Evolutionary conservation across 169 alveolate genomes (phyloP), one percentile per base, ranked within the genome.

Genomic region (Cryptosporidium sp.): DNA sequence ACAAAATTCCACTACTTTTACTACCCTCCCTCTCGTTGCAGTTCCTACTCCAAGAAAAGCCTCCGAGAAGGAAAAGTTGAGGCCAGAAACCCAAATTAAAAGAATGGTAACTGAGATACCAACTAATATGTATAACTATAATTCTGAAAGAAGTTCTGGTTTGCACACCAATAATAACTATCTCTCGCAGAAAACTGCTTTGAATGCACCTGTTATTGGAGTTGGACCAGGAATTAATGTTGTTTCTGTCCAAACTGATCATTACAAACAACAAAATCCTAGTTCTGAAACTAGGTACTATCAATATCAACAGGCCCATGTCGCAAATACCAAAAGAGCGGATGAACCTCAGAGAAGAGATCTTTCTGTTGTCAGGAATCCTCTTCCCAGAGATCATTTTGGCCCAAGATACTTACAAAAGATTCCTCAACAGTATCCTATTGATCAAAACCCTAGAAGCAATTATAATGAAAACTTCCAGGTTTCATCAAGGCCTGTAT

Each of bases 1-100:
- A 6, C 52, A 33, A 51, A 2, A 12, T 3, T 37, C 69, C 23
- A 3, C 18, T n/a, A 62, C 89, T n/a, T 80, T 42, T 0, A 39
- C 89, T 16, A 42, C 89, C 23, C 62, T 80, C 1, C 89, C 89
- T 23, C 42, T 80, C 2, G 89, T 80, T 21, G 89, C 89, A 21
- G 75, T 80, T 31, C 89, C 89, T 8, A 80, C 89, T 23, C 89
- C 89, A 18, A 80, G 62, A 9, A 80, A 62, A 18, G 72, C 51
- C 23, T n/a, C 48, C 6, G 72, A 80, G 69, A 62, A 16, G 29
- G 48, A 60, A 53, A 56, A 16, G 42, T 4, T 26, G 3, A 73
- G 35, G 56, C 72, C 23, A 56, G 72, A 53, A 31, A 7, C 44
- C n/a, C 61, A 80, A 26, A 29, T 80, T 44, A 80, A 65, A 8